Base-by-base conservation (phyloP, 2,329 filamentous ascomycete genomes). In the Knoxdaviesia capensis region DNA sequence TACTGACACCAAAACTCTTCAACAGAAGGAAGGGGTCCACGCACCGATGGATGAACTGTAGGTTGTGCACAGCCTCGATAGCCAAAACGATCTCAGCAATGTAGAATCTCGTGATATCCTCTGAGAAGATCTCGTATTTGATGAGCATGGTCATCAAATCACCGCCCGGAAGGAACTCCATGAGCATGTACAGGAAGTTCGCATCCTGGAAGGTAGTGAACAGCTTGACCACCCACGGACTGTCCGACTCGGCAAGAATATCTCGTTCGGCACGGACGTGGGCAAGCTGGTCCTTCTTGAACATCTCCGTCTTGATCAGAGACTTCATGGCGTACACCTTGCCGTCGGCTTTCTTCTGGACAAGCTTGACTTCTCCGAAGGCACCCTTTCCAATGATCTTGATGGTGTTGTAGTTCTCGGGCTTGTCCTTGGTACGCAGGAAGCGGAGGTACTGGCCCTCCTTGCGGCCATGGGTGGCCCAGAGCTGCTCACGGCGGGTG, bases 81-180 rank as follows among this genome's bases (percentile, higher is more conserved):
- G 90, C 90, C 55, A 96, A 71, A 29, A 94, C 84, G 52, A 96
- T 88, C 60, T 98, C 88, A 29, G 90, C 90, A 74, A 98, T 98
- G 62, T 98, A 98, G 62, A 98, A 98, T 11, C 90, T 77, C 31
- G 90, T 98, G 50, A 98, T 96, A 51, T 98, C 90, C 59, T 96
- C 88, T 0, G 86, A 93, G 60, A 98, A 98, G 58, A 98, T 94
- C 59, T 98, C 90, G 56, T 98, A 98, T 69, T 96, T 98, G 66
- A 98, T 98, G 51, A 98, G 69, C 90, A 98, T 98, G 4, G 90
- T 98, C 90, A 98, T 98, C 58, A 98, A 62, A 64, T 98, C 90
- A 59, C 90, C 90, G 59, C 90, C 90, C 6, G 90, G 90, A 59
- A 98, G 71, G 62, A 96, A 98, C 62, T 98, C 90, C 90, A 98